A percentile compares a stretch with the other conserved stretches of the same genome.
Conservation (phyloP, 1,284 basidiomycete species). For the Cryptococcus amylolentus region DNA sequence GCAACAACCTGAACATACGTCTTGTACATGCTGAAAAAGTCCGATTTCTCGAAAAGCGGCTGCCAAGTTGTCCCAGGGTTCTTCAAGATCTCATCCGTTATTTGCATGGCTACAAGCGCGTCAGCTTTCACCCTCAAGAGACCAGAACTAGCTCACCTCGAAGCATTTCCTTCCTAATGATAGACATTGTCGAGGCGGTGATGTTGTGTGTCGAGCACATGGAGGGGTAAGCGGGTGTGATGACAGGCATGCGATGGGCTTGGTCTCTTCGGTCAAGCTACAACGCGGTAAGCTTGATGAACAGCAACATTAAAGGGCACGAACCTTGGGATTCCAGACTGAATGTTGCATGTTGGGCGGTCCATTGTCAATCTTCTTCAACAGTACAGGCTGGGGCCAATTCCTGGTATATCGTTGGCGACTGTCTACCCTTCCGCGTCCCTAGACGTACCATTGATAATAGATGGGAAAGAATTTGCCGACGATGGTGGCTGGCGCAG, state of each 20-base stretch:
- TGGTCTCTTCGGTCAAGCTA: constrained; percentile 90
- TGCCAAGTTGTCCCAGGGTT: constrained; percentile 72
- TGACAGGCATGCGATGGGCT: constrained; percentile 98
- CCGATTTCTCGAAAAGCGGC: constrained; percentile 86
- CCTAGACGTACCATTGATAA: constrained; percentile 75
- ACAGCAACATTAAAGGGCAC: constrained; percentile 11
- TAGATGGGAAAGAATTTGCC: constrained; percentile 96
- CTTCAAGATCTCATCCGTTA: constrained; percentile 83
- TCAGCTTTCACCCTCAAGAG: neutral
- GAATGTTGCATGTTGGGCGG: constrained; percentile 73
- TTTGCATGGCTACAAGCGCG: constrained; percentile 67
- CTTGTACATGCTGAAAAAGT: constrained; percentile 96
- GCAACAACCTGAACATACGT: constrained; percentile 99
- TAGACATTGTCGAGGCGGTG: constrained; percentile 88
- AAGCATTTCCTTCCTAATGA: constrained; percentile 95
- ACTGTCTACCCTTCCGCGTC: neutral
- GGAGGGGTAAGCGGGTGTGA: constrained; percentile 98
- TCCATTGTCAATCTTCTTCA: constrained; percentile 95
- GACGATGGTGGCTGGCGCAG: constrained; percentile 89
- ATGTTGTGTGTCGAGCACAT: constrained; percentile 99
- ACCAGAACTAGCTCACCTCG: constrained; percentile 58
- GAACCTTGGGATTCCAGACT: constrained; percentile 96
- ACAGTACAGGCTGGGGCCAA: constrained; percentile 95
- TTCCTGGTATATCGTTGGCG: constrained; percentile 57
- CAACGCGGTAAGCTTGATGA: neutral